phyloP scores from a whole-genome alignment of 208 protist species.

The Trypanosoma cruzi region DNA sequence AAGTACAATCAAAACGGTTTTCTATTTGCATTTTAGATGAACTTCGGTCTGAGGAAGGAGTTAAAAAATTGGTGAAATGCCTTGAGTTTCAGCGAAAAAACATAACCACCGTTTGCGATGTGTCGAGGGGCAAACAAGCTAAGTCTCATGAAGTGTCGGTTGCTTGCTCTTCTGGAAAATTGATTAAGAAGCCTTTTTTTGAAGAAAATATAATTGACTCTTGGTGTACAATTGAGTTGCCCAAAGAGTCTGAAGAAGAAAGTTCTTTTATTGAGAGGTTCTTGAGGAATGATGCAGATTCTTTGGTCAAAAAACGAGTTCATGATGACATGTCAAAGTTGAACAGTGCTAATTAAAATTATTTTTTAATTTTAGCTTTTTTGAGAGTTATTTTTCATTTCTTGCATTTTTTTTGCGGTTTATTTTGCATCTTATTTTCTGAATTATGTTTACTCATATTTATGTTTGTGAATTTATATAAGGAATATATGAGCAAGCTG shows the following conservation, averaged over 20 bases:
- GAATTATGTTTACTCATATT: too few species aligned
- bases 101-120: background rate
- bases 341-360: background rate
- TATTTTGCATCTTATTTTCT: too few species aligned
- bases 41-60: conserved; percentile 8
- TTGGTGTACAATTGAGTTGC: conserved; percentile 26
- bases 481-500: too few species aligned
- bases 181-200: background rate
- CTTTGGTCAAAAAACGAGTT: conserved; percentile 8
- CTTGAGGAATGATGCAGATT: conserved; percentile 18
- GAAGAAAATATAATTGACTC: background rate
- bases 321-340: conserved; percentile 9
- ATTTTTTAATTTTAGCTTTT: background rate
- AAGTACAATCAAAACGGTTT: conserved; percentile 1
- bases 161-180: background rate
- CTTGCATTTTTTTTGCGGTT: conserved; percentile 20
- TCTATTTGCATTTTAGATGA: conserved; percentile 14
- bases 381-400: conserved; percentile 4
- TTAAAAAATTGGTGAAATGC: conserved; percentile 14
- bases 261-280: conserved; percentile 12
- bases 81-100: conserved; percentile 16
- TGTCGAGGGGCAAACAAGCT: background rate
- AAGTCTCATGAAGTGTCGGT: background rate
- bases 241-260: conserved; percentile 7
- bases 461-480: too few species aligned